Evolutionary conservation across 805 yeast species (phyloP), one percentile per base, ranked within the genome.

Genomic region (Kuraishia piskuri): DNA sequence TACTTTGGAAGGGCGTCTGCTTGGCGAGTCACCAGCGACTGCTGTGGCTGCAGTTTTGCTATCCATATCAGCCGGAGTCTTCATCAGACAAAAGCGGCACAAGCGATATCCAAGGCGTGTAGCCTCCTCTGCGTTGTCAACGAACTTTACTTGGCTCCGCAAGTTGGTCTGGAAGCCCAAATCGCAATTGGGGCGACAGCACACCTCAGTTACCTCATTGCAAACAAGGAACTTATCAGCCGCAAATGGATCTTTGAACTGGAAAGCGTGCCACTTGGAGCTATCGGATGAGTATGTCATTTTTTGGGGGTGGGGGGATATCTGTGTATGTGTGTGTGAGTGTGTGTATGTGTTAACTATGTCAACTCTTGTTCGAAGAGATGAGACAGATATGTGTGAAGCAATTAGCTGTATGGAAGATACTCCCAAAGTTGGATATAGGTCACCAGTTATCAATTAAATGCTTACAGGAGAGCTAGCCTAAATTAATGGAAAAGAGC

Each of bases 181-280:
- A 54, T 82, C 88, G 65, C 91, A 86, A 61, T 81, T 84, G 5
- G 91, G 90, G 50, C 88, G 79, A 59, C 90, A 85, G 51, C 78
- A 76, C n/a, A 61, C 58, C 53, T 70, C 69, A 23, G 66, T 65
- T 26, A 67, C 63, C 54, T 69, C 69, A 62, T 76, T 74, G 59
- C 82, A 74, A 22, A 81, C 85, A 50, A 72, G 67, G 58, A 84
- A 85, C 23, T 79, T 68, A 46, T 78, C 78, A 0, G 84, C 77
- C 12, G 88, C 84, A 59, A 80, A 80, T 1, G 89, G 87, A 61
- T 84, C 89, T 55, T 77, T 72, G 64, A 80, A 80, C 60, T 81
- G 83, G 64, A 80, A 83, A 1, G 88, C 88, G 52, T 76, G 79
- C 84, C 84, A 79, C 61, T 74, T 80, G 46, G 77, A 65, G 14